Evolutionary conservation across 148 eudicot genomes (phyloP), one percentile per base, ranked within the genome.

Genomic region (Limonium bicolor): DNA sequence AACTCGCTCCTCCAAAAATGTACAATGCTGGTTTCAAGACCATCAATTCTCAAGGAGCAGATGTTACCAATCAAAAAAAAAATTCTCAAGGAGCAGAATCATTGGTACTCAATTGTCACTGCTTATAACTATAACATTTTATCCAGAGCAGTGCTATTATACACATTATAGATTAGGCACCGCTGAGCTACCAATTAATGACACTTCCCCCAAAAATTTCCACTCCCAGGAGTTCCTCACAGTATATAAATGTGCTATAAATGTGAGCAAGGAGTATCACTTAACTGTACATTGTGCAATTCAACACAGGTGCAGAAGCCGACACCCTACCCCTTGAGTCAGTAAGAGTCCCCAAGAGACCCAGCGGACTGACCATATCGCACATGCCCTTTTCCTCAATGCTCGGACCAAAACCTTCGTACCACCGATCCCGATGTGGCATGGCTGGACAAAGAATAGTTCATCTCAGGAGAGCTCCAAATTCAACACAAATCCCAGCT

Each of bases 401-500:
- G 14, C 13, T 5, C 44, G n/a, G n/a, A n/a, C n/a, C n/a, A n/a
- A n/a, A 40, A 10, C 24, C 6, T 42, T 24, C 29, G 27, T 7
- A 22, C 1, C 17, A 42, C 19, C 19, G 47, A 42, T 42, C 30
- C 26, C 23, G 29, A 13, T 13, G 48, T 4, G 10, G 7, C 30
- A 31, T 13, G 27, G n/a, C n/a, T n/a, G n/a, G n/a, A n/a, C n/a
- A n/a, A n/a, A n/a, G n/a, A n/a, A n/a, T n/a, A n/a, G n/a, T n/a
- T n/a, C n/a, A 14, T 39, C 16, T 7, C 19, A 1, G 25, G 16
- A 22, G 6, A 16, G 25, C 5, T 13, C 48, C 24, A 43, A 29
- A 13, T 23, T 43, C 48, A 43, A 11, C 48, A 28, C 48, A 25
- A 43, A 13, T 43, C 27, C 46, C 27, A 22, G 27, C 14, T 29